These are phyloP conservation scores for Vitis riparia DNA, from an alignment of 164 flowering plant species.

Conservation along the genomic window DNA sequence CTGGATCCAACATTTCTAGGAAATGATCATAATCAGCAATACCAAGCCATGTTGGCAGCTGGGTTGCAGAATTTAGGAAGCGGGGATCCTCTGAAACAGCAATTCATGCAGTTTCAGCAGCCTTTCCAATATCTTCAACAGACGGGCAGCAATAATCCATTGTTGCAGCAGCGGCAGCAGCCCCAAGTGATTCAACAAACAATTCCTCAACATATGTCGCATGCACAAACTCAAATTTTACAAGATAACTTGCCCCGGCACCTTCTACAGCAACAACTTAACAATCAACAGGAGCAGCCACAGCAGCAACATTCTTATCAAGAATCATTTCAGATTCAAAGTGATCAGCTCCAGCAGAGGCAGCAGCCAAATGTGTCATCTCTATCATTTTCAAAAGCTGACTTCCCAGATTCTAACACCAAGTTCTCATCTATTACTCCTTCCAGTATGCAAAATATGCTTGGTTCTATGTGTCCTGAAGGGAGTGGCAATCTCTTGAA, in stretches of 20 bases:
- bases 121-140: conserved; percentile 55
- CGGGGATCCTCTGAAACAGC: conserved; percentile 62
- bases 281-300: conserved; percentile 38
- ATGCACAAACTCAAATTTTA: conserved; percentile 42
- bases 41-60: conserved; percentile 63
- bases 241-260: conserved; percentile 40
- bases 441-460: conserved; percentile 39
- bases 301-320: conserved; percentile 37
- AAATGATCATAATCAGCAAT: conserved; percentile 60
- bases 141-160: conserved; percentile 36
- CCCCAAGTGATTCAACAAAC: conserved; percentile 46
- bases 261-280: conserved; percentile 44
- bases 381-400: conserved; percentile 46
- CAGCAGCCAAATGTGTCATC: conserved; percentile 48
- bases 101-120: conserved; percentile 61
- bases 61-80: conserved; percentile 58
- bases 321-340: conserved; percentile 46
- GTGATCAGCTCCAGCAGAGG: conserved; percentile 50
- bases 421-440: conserved; percentile 41
- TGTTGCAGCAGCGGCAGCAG: conserved; percentile 43
- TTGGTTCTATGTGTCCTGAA: conserved; percentile 53
- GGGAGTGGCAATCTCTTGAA: conserved; percentile 43
- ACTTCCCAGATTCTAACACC: conserved; percentile 42
- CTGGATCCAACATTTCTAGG: conserved; percentile 46
- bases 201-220: conserved; percentile 41